A percentile compares a stretch with the other conserved stretches of the same genome.
These are phyloP conservation scores for Luffa aegyptiaca DNA, from an alignment of 306 rosid genomes.

Conservation along the genomic window DNA sequence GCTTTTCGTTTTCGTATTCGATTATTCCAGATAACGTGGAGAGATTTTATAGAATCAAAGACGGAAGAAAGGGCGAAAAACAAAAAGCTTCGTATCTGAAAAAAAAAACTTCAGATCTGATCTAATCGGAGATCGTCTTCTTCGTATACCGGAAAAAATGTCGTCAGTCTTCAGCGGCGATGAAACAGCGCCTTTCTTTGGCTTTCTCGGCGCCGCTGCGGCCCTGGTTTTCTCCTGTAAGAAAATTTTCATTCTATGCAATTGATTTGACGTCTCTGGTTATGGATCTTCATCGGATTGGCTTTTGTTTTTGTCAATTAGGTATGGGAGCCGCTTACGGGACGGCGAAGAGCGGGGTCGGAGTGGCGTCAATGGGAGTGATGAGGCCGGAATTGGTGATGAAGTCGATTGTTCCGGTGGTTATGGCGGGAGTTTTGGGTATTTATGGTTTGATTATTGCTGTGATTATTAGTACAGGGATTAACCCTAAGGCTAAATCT, in stretches of 20 bases:
- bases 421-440: conserved; percentile 55
- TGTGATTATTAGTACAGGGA: conserved; percentile 48
- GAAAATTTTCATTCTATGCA: background rate
- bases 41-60: background rate
- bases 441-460: conserved; percentile 51
- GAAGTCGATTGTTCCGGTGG: conserved; percentile 59
- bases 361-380: conserved; percentile 59
- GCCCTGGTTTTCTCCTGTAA: conserved; percentile 53
- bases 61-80: background rate
- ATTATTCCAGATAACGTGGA: conserved; percentile 8
- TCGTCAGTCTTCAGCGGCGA: conserved; percentile 43
- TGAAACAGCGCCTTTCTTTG: conserved; percentile 59
- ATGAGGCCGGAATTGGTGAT: conserved; percentile 60
- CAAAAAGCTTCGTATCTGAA: background rate
- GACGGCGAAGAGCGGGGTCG: conserved; percentile 52
- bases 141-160: background rate
- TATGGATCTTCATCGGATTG: conserved; percentile 1
- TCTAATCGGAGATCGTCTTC: conserved; percentile 7
- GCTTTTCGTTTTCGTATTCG: background rate
- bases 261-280: background rate
- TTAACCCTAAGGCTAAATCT: conserved; percentile 54
- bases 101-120: background rate
- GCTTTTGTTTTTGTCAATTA: background rate
- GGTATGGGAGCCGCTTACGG: conserved; percentile 65
- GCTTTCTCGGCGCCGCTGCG: conserved; percentile 57